Evolutionary conservation across 176 grass and related monocot genomes (phyloP), one percentile per base, ranked within the genome.

Genomic region (Hyparrhenia diplandra): DNA sequence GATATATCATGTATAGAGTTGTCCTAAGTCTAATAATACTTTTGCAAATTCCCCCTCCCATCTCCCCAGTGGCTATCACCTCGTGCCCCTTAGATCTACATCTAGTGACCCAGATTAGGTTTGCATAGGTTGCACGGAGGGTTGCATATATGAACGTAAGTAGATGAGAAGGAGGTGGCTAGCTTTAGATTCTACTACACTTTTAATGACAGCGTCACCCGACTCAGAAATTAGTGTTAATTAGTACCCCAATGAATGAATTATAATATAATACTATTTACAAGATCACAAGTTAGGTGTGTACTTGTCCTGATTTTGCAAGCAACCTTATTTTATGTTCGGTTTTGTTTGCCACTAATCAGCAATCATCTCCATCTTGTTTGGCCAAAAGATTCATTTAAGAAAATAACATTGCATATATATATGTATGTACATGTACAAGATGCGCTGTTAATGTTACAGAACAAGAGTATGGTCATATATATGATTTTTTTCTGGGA

Each of bases 261-360:
- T 41, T 27, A 43, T 42, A 55, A 24, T 40, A 62, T 40, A 43
- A 17, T 4, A 54, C 34, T 10, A 55, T 32, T 42, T 18, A 13
- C 40, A 65, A 49, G 55, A 73, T 73, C 40, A 52, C 49, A 69
- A 69, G 30, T 71, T 81, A 31, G 79, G 34, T 81, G 23, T 60
- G 64, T 51, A 1, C 41, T 80, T 54, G 18, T 74, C 30, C 45
- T 75, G 43, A 74, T 65, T 82, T 75, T 66, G 60, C 45, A 83
- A 75, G 81, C 31, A 66, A 75, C 31, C 47, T 24, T 64, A 52
- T 66, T 74, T 49, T 75, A 67, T 75, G 45, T 25, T 13, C 20
- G 16, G 20, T 74, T 12, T 67, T 65, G n/a, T 83, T 75, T 75
- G 42, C 71, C 43, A 37, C 58, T 54, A 28, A 74, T 74, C 31